Conservation (phyloP, 108 stramenopile species). For the Cyclostephanos tholiformis region DNA sequence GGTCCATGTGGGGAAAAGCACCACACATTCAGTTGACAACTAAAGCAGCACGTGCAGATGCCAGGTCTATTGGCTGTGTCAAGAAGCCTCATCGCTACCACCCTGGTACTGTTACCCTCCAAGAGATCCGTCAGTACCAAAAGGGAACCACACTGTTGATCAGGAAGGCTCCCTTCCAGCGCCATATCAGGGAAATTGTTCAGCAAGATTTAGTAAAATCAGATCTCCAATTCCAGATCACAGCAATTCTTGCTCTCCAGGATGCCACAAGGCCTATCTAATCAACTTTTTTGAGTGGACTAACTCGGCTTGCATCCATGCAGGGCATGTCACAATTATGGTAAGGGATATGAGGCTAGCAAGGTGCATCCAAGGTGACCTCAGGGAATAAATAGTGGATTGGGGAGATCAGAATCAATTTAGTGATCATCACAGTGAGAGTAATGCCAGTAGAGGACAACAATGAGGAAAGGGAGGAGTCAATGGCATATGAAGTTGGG, state of each 20-base stretch:
- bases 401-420: too few species aligned
- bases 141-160: conserved; percentile 68
- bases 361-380: too few species aligned
- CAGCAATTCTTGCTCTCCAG: conserved; percentile 90
- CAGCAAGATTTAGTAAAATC: conserved; percentile 79
- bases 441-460: too few species aligned
- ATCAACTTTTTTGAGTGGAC: too few species aligned
- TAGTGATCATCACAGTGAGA: too few species aligned
- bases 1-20: conserved; percentile 67
- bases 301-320: too few species aligned
- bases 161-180: conserved; percentile 85
- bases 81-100: conserved; percentile 23
- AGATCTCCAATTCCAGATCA: conserved; percentile 86
- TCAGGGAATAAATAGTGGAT: too few species aligned
- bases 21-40: conserved; percentile 11
- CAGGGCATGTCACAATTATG: too few species aligned
- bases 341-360: too few species aligned
- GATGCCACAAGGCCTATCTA: too few species aligned
- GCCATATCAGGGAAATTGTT: conserved; percentile 86
- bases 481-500: too few species aligned
- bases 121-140: conserved; percentile 61
- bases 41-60: conserved; percentile 22
- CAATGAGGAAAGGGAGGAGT: too few species aligned
- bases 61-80: conserved; percentile 26
- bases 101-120: conserved; percentile 39